Evolutionary conservation across 2,329 filamentous ascomycete species (phyloP).

Genomic region (Mollisia scopiformis): DNA sequence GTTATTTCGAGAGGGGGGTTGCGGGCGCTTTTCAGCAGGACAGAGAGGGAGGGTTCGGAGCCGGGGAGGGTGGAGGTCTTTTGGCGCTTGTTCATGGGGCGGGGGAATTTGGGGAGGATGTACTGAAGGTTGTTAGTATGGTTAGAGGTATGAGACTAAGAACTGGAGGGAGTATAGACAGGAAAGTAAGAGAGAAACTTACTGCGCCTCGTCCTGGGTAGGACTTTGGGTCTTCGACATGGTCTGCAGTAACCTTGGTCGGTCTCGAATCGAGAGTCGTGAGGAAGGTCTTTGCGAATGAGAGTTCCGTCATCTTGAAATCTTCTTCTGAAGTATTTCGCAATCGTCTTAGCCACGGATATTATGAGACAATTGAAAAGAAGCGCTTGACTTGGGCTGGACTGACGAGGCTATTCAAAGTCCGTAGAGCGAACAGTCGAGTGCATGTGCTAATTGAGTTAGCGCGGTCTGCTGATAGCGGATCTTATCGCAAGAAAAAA

Average conservation of each 20-base stretch:
- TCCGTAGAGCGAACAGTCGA: neutral
- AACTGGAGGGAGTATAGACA: neutral
- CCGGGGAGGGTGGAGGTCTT: conserved; percentile 51
- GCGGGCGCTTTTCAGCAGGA: conserved; percentile 76
- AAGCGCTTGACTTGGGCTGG: neutral
- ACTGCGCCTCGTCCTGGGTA: conserved; percentile 80
- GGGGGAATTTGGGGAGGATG: conserved; percentile 71
- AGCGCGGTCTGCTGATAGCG: neutral
- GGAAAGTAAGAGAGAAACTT: conserved; percentile 39
- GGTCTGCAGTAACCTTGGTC: conserved; percentile 81
- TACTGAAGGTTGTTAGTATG: conserved; percentile 52
- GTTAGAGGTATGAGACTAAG: neutral
- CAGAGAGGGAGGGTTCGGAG: conserved; percentile 54
- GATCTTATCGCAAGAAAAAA: neutral
- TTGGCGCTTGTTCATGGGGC: conserved; percentile 47
- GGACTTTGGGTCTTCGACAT: conserved; percentile 82
- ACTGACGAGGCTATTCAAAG: neutral
- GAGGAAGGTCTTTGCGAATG: conserved; percentile 85
- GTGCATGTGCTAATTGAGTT: neutral
- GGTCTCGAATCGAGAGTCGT: conserved; percentile 77
- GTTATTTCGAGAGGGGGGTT: conserved; percentile 72
- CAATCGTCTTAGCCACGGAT: neutral
- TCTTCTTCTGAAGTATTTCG: neutral
- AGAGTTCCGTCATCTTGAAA: conserved; percentile 73
- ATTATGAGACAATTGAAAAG: neutral